These are phyloP conservation scores for Bruguiera sexangula DNA, from an alignment of 345 rosid species.

Conservation along the genomic window DNA sequence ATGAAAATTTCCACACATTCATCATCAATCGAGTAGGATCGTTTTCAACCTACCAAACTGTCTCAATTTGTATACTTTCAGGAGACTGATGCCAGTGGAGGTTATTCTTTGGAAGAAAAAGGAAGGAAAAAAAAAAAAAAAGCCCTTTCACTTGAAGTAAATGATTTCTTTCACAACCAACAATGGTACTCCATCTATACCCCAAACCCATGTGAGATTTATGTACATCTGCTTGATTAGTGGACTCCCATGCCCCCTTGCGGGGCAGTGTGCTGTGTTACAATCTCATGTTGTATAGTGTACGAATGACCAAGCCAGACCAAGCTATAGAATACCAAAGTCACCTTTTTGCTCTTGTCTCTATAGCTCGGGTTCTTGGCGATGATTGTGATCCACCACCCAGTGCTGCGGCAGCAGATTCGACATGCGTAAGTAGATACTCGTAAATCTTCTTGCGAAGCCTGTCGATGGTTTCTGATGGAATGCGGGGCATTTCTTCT, in stretches of 20 bases:
- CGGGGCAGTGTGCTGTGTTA: slow-evolving; percentile 1
- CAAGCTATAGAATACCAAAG: slow-evolving; percentile 2
- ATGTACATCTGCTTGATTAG: too few species aligned
- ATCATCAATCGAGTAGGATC: too few species aligned
- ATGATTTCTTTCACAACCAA: too few species aligned
- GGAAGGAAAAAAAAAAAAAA: too few species aligned
- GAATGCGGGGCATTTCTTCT: slow-evolving; percentile 43
- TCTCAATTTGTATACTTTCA: too few species aligned
- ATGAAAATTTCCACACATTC: too few species aligned
- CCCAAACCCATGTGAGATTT: too few species aligned
- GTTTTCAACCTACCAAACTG: too few species aligned
- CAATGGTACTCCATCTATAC: too few species aligned
- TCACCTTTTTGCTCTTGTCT: slow-evolving; percentile 58
- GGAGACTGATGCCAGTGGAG: too few species aligned
- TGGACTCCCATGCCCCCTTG: slow-evolving; percentile 4
- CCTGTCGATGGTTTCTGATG: slow-evolving; percentile 61
- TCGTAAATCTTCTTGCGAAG: slow-evolving; percentile 86
- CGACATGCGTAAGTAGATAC: slow-evolving; percentile 86
- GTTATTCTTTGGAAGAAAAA: too few species aligned
- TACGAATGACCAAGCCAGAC: slow-evolving; percentile 11
- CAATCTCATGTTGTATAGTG: not conserved
- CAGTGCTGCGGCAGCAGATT: slow-evolving; percentile 91
- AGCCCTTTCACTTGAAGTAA: too few species aligned
- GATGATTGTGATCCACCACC: slow-evolving; percentile 61
- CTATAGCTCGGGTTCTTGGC: slow-evolving; percentile 35